These are phyloP conservation scores for Patellaria atrata DNA, from an alignment of 495 filamentous ascomycete species.

Conservation along the genomic window DNA sequence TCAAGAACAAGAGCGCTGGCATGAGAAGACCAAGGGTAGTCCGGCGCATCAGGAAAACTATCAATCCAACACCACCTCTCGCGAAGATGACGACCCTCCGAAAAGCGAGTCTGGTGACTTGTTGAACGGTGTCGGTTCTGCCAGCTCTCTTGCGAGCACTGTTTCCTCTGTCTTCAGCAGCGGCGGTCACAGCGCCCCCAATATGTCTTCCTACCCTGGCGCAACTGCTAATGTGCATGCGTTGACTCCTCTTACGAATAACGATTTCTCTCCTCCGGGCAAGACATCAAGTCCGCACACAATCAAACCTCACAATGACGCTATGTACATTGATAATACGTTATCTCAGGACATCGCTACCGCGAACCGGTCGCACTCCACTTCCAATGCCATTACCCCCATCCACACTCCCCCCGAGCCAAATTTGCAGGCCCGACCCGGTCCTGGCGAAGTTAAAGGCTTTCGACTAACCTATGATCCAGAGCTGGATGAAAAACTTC, in stretches of 20 bases:
- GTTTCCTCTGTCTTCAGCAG: slow-evolving; percentile 49
- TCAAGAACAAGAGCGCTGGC: slow-evolving; percentile 18
- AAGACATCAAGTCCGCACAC: slow-evolving; percentile 40
- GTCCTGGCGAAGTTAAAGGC: slow-evolving; percentile 48
- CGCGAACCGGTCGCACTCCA: slow-evolving; percentile 11
- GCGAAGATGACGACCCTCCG: slow-evolving; percentile 37
- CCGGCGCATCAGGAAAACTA: slow-evolving; percentile 17
- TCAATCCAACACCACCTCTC: slow-evolving; percentile 10
- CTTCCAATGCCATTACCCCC: slow-evolving; percentile 31
- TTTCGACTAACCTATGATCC: slow-evolving; percentile 63
- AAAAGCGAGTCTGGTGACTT: slow-evolving; percentile 45
- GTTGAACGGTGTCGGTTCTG: slow-evolving; percentile 48
- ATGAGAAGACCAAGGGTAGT: neutral
- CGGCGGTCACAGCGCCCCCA: slow-evolving; percentile 20
- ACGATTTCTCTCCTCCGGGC: slow-evolving; percentile 57
- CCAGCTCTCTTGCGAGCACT: slow-evolving; percentile 50
- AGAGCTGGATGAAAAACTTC: slow-evolving; percentile 45
- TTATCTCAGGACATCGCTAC: slow-evolving; percentile 5
- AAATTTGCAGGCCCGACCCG: slow-evolving; percentile 46
- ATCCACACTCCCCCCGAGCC: slow-evolving; percentile 36
- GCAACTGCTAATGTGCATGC: slow-evolving; percentile 35
- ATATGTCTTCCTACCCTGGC: slow-evolving; percentile 33
- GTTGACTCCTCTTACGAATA: slow-evolving; percentile 62
- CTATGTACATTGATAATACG: slow-evolving; percentile 15
- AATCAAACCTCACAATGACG: slow-evolving; percentile 25